Evolutionary conservation across 805 yeast genomes (phyloP).

Genomic region (Kodamaea lidongshanica): DNA sequence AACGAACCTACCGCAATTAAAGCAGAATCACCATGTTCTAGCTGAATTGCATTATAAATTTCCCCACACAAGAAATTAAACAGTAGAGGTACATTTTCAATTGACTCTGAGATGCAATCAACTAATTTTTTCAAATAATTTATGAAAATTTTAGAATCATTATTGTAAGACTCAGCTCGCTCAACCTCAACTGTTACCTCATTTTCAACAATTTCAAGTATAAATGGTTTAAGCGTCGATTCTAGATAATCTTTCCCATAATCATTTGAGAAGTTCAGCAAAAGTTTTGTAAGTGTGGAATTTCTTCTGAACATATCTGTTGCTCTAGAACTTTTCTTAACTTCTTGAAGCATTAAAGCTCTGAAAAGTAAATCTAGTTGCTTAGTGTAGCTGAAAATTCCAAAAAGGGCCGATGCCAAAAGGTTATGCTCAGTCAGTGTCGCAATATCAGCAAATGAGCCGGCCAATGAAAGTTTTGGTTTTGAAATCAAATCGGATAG

Average conservation of each 20-base stretch:
- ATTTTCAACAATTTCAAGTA: conserved; percentile 44
- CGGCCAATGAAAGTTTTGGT: conserved; percentile 23
- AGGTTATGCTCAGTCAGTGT: conserved; percentile 66
- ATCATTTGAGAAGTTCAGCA: conserved; percentile 64
- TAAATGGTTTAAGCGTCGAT: conserved; percentile 47
- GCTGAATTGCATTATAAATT: conserved; percentile 50
- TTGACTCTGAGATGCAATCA: conserved; percentile 51
- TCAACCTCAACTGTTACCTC: conserved; percentile 62
- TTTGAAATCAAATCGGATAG: conserved; percentile 32
- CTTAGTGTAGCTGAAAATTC: conserved; percentile 40
- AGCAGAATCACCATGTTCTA: conserved; percentile 57
- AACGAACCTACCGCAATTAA: conserved; percentile 77
- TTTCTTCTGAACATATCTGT: conserved; percentile 75
- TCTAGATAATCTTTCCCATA: conserved; percentile 57
- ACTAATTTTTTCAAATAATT: conserved; percentile 52
- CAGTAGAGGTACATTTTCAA: conserved; percentile 59
- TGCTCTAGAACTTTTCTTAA: conserved; percentile 50
- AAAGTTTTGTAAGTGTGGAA: conserved; percentile 72
- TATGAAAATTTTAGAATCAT: conserved; percentile 44
- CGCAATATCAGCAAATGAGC: conserved; percentile 54
- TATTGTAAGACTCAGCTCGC: conserved; percentile 31
- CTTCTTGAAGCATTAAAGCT: conserved; percentile 56
- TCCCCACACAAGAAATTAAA: conserved; percentile 65
- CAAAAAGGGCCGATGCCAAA: conserved; percentile 58
- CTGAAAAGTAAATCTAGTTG: conserved; percentile 42